Evolutionary conservation across 768 basidiomycete species (phyloP).

Genomic region (Pleurotus djamor): DNA sequence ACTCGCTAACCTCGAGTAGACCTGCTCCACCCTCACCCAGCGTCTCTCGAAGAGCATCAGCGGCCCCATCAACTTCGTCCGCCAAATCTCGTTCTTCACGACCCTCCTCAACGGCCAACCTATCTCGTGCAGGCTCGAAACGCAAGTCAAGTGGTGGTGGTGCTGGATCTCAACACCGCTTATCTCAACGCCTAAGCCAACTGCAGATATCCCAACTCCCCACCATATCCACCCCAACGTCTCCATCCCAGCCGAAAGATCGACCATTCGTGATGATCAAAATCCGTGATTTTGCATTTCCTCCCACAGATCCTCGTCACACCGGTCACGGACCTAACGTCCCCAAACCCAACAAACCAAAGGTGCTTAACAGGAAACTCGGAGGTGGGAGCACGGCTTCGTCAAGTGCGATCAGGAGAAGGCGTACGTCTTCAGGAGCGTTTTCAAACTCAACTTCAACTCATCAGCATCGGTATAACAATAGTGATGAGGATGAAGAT

Average conservation of each 20-base stretch:
- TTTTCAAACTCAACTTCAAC: constrained; percentile 3
- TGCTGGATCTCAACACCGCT: background rate
- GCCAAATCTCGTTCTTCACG: background rate
- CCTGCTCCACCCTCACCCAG: constrained; percentile 10
- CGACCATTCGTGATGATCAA: constrained; percentile 30
- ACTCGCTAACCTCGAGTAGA: constrained; percentile 11
- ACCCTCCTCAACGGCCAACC: constrained; percentile 9
- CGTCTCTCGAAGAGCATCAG: constrained; percentile 11
- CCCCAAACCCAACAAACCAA: constrained; percentile 35
- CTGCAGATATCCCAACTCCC: constrained; percentile 19
- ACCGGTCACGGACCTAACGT: constrained; percentile 35
- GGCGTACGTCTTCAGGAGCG: background rate
- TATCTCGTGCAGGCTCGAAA: constrained; percentile 11
- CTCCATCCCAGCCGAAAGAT: constrained; percentile 6
- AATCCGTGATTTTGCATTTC: constrained; percentile 42
- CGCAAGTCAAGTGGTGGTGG: background rate
- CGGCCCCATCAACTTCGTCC: constrained; percentile 11
- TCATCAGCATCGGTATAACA: background rate
- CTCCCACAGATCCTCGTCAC: constrained; percentile 32
- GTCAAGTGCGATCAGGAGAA: background rate
- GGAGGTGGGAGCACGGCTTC: constrained; percentile 3
- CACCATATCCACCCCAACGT: constrained; percentile 7
- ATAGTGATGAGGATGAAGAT: constrained; percentile 12
- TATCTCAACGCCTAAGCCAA: constrained; percentile 5
- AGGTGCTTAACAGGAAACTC: constrained; percentile 27